Evolutionary conservation across 1,284 basidiomycete species (phyloP).

Genomic region (Microbotryum intermedium): DNA sequence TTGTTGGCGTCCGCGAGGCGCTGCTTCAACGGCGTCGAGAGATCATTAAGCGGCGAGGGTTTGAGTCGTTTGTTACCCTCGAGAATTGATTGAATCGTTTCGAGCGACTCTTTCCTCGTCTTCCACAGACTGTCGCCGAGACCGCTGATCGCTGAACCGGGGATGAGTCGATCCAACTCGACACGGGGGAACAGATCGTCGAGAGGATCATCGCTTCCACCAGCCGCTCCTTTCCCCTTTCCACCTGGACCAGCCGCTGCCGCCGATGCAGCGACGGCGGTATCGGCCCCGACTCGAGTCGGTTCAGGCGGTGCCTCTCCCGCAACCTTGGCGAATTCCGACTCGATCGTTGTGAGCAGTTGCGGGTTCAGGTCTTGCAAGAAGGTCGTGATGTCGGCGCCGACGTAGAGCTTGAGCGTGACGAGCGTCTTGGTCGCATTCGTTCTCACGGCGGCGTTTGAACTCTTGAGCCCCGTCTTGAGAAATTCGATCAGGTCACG

Average conservation of each 20-base stretch:
- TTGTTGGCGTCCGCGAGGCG: constrained; percentile 90
- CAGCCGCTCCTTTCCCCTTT: constrained; percentile 37
- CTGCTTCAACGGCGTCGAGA: constrained; percentile 76
- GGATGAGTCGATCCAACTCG: constrained; percentile 79
- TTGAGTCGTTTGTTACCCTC: constrained; percentile 90
- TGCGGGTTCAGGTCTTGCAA: constrained; percentile 92
- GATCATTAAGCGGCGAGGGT: constrained; percentile 74
- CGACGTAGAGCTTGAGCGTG: constrained; percentile 84
- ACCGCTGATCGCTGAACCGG: constrained; percentile 69
- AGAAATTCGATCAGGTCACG: constrained; percentile 82
- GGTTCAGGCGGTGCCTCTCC: constrained; percentile 71
- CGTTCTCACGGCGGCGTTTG: constrained; percentile 86
- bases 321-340: constrained; percentile 91
- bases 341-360: constrained; percentile 77
- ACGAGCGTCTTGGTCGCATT: constrained; percentile 93
- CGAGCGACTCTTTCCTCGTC: constrained; percentile 89
- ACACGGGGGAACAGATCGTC: constrained; percentile 94
- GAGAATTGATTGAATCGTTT: constrained; percentile 69
- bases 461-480: constrained; percentile 78
- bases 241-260: constrained; percentile 40
- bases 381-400: constrained; percentile 81
- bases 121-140: constrained; percentile 91
- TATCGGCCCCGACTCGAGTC: constrained; percentile 63
- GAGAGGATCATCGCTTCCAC: constrained; percentile 54
- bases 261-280: constrained; percentile 25